Evolutionary conservation across 2,329 filamentous ascomycete genomes (phyloP).

Genomic region (Sclerotinia spermophila): DNA sequence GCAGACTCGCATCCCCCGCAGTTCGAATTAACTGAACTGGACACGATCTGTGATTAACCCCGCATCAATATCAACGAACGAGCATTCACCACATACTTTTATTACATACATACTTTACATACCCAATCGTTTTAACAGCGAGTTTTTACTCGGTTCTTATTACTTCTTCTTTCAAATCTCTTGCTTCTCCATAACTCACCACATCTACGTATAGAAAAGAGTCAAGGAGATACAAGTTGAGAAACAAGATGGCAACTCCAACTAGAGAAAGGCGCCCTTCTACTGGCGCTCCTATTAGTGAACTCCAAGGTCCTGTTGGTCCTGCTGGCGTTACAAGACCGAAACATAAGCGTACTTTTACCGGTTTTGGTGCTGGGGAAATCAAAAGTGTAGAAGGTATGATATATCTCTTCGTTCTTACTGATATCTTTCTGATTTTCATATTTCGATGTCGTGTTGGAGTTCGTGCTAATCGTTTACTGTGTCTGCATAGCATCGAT

Average conservation of each 20-base stretch:
- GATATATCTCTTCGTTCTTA: slow-evolving; percentile 25
- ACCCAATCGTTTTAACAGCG: background rate
- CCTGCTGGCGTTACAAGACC: slow-evolving; percentile 75
- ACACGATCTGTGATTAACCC: slow-evolving; percentile 6
- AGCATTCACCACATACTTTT: background rate
- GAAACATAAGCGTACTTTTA: slow-evolving; percentile 96
- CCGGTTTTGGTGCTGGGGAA: slow-evolving; percentile 83
- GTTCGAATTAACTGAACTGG: background rate
- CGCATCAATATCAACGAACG: background rate
- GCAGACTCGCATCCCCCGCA: slow-evolving; percentile 3
- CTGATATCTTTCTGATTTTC: background rate
- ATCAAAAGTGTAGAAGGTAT: slow-evolving; percentile 91
- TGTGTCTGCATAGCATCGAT: slow-evolving; percentile 58
- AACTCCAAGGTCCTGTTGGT: slow-evolving; percentile 82
- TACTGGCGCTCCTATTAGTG: slow-evolving; percentile 75
- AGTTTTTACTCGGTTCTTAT: background rate
- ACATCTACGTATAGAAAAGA: background rate
- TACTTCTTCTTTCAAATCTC: background rate
- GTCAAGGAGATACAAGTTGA: background rate
- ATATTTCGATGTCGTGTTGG: too few species aligned
- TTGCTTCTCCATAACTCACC: background rate
- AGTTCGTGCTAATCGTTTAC: slow-evolving; percentile 4
- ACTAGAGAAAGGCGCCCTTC: slow-evolving; percentile 73
- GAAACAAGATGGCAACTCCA: background rate
- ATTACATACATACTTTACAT: background rate